These are phyloP conservation scores for Acorus calamus DNA, from an alignment of 106 monocot genomes.

Conservation along the genomic window DNA sequence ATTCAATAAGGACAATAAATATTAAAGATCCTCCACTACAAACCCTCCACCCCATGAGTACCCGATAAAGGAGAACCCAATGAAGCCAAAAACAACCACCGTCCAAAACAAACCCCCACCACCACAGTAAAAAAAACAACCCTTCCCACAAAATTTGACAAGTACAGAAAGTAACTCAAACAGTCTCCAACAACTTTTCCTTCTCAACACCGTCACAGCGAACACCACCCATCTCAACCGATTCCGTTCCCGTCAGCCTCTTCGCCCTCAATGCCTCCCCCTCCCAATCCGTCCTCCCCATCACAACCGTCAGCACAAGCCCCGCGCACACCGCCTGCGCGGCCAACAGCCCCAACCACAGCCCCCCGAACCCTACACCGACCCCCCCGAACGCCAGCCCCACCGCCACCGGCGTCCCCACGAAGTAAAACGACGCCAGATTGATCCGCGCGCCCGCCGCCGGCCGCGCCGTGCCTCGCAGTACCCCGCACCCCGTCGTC, in stretches of 20 bases:
- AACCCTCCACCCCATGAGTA: no score
- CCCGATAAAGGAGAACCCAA: no score
- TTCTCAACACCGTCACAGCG: no score
- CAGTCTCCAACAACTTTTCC: no score
- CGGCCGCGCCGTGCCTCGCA: conserved; percentile 71
- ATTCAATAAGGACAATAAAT: no score
- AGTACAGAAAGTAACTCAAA: no score
- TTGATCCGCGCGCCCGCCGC: conserved; percentile 66
- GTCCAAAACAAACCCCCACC: no score
- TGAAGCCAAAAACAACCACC: no score
- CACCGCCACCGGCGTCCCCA: conserved; percentile 76
- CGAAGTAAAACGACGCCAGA: conserved; percentile 65
- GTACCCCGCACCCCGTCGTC: conserved; percentile 79
- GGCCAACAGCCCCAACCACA: conserved; percentile 70
- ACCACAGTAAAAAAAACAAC: no score
- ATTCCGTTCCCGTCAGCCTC: conserved; percentile 30
- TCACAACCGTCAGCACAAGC: conserved; percentile 35
- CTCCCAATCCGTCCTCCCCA: conserved; percentile 71
- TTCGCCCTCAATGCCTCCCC: conserved; percentile 49
- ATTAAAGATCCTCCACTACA: no score
- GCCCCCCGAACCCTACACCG: conserved; percentile 49
- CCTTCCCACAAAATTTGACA: no score
- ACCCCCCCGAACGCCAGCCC: conserved; percentile 45
- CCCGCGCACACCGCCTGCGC: conserved; percentile 56
- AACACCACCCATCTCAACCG: no score